phyloP scores from a whole-genome alignment of 1,284 basidiomycete species.

The Retiboletus fuscus region DNA sequence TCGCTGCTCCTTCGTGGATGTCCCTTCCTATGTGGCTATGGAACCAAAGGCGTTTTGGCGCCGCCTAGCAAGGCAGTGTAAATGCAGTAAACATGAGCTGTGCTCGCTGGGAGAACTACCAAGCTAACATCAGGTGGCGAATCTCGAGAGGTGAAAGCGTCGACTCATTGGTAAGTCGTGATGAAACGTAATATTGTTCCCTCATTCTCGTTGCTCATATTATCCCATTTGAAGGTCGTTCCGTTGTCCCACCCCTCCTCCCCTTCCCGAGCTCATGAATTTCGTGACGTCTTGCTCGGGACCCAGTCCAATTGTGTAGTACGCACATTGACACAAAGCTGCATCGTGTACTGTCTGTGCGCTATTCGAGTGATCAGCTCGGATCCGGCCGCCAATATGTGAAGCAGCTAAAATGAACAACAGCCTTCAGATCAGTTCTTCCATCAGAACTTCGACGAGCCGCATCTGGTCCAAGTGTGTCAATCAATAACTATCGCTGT shows the following conservation, averaged over 20 bases:
- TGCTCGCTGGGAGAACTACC: conserved; percentile 72
- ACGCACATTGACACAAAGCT: too few relatives aligned
- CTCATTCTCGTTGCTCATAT: conserved; percentile 4
- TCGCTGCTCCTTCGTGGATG: conserved; percentile 74
- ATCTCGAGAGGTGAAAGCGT: too few relatives aligned
- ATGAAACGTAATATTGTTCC: too few relatives aligned
- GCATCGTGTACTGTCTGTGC: too few relatives aligned
- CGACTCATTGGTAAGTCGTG: conserved; percentile 66
- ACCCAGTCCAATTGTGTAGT: too few relatives aligned
- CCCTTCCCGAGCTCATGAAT: conserved; percentile 83
- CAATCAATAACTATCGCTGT: too few relatives aligned
- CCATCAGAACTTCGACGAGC: too few relatives aligned
- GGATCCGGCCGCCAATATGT: too few relatives aligned
- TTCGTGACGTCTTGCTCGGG: conserved; percentile 86
- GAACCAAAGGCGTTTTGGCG: conserved; percentile 13
- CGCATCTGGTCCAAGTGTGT: too few relatives aligned
- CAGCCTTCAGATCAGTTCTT: too few relatives aligned
- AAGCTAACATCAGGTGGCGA: conserved; percentile 58
- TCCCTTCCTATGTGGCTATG: conserved; percentile 48
- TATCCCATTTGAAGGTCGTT: conserved; percentile 66
- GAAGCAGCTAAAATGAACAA: too few relatives aligned
- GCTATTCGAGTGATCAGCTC: too few relatives aligned
- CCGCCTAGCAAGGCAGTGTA: conserved; percentile 58
- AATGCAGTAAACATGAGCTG: conserved; percentile 78
- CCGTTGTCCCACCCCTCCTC: conserved; percentile 88